A percentile compares a stretch with the other conserved stretches of the same genome.
Evolutionary conservation across 2,329 filamentous ascomycete genomes (phyloP).

Genomic region (Xylaria sp.): DNA sequence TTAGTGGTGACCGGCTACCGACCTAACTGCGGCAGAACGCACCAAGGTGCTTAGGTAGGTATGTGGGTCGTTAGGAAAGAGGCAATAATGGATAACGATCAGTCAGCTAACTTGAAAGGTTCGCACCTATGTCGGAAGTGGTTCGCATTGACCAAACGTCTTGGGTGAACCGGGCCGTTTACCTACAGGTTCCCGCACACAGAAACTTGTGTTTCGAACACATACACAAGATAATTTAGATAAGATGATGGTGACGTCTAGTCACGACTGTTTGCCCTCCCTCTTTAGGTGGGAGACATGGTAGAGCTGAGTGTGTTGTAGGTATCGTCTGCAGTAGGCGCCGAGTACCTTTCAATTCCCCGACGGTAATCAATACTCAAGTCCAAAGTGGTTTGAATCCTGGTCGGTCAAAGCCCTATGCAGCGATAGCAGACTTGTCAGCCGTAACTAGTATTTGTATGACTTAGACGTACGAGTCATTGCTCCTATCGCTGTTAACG

Average conservation of each 20-base stretch:
- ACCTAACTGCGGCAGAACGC: constrained; percentile 25
- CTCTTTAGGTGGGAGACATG: not conserved
- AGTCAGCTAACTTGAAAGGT: constrained; percentile 2
- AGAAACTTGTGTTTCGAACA: not conserved
- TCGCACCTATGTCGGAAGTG: constrained; percentile 4
- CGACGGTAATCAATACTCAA: not conserved
- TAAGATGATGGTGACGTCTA: not conserved
- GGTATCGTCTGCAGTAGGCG: not conserved
- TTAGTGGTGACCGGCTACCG: constrained; percentile 20
- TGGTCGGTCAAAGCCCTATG: not conserved
- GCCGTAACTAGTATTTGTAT: not conserved
- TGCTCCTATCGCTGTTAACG: not conserved
- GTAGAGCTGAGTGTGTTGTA: not conserved
- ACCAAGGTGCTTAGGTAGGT: constrained; percentile 9
- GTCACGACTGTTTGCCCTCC: not conserved
- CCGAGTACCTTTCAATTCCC: not conserved
- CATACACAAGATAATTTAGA: not conserved
- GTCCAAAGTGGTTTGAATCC: not conserved
- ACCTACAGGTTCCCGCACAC: constrained; percentile 5
- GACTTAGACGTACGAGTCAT: not conserved
- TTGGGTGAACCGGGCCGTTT: constrained; percentile 9
- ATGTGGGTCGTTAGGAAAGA: constrained; percentile 16
- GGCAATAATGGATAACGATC: not conserved
- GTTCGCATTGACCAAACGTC: constrained; percentile 6
- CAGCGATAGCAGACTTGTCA: not conserved